phyloP scores from a whole-genome alignment of 1,139 yeast genomes.

The Geotrichum siamense region DNA sequence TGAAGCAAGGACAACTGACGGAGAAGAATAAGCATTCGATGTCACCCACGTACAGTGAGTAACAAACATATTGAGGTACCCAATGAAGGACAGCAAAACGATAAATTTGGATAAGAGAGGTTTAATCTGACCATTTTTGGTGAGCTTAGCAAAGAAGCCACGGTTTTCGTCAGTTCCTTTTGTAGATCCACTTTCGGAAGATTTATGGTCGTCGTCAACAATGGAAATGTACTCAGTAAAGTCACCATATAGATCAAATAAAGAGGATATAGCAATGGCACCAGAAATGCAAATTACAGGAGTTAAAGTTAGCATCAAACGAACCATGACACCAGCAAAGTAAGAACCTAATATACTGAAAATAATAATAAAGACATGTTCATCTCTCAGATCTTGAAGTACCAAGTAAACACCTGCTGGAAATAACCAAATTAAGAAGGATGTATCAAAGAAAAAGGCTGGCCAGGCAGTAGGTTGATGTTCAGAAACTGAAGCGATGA shows the following conservation, averaged over 20 bases:
- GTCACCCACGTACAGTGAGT: constrained; percentile 98
- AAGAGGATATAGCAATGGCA: constrained; percentile 77
- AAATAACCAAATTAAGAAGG: constrained; percentile 92
- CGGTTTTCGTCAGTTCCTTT: constrained; percentile 13
- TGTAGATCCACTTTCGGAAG: constrained; percentile 11
- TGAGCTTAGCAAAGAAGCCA: constrained; percentile 18
- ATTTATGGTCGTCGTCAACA: constrained; percentile 15
- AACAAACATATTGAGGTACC: constrained; percentile 76
- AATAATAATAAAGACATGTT: constrained; percentile 86
- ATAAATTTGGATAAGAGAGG: constrained; percentile 49
- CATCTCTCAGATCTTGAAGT: constrained; percentile 84
- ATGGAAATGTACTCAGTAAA: constrained; percentile 34
- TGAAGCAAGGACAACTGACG: constrained; percentile 92
- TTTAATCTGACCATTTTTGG: constrained; percentile 22
- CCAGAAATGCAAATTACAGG: constrained; percentile 91
- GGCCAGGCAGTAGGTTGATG: constrained; percentile 99
- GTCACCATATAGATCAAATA: constrained; percentile 78
- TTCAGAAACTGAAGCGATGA: constrained; percentile 97
- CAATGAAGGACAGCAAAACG: constrained; percentile 63
- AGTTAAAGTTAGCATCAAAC: constrained; percentile 93
- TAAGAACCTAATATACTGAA: constrained; percentile 89
- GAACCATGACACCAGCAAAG: constrained; percentile 99
- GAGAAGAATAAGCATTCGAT: constrained; percentile 90
- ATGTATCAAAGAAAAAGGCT: constrained; percentile 89
- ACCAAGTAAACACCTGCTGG: constrained; percentile 93